Evolutionary conservation across 257 asterid species (phyloP).

Genomic region (Nemophila menziesii): DNA sequence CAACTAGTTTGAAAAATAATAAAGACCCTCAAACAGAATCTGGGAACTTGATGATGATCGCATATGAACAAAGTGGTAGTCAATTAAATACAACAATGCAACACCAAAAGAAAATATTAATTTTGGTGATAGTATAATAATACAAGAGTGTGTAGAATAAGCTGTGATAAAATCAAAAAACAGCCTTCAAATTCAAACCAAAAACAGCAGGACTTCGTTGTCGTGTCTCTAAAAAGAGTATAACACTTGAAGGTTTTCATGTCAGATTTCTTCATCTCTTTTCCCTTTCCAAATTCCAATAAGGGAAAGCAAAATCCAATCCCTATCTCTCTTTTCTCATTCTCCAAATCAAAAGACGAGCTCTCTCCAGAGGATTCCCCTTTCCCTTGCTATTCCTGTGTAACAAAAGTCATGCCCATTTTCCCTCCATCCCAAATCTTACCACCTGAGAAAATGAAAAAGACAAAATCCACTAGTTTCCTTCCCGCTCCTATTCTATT

Average conservation of each 20-base stretch:
- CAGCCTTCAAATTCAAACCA: neutral
- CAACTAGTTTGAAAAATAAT: too few species aligned
- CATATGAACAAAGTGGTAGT: too few species aligned
- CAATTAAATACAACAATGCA: too few species aligned
- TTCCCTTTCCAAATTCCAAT: constrained; percentile 32
- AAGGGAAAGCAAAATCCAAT: constrained; percentile 2
- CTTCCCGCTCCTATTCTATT: neutral
- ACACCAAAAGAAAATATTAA: too few species aligned
- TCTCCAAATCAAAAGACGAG: constrained; percentile 22
- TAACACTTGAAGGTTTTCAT: constrained; percentile 19
- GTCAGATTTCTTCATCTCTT: constrained; percentile 22
- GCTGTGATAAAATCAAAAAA: too few species aligned
- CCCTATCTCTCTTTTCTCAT: constrained; percentile 13
- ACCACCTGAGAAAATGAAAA: neutral
- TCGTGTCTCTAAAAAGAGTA: constrained; percentile 46
- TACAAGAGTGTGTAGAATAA: neutral
- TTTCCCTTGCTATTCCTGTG: constrained; percentile 2
- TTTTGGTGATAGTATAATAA: too few species aligned
- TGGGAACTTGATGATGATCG: too few species aligned
- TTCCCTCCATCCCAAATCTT: neutral
- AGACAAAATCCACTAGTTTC: too few species aligned
- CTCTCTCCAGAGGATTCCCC: neutral
- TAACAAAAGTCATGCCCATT: constrained; percentile 1
- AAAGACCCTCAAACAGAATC: too few species aligned
- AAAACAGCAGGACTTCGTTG: constrained; percentile 23